phyloP scores from a whole-genome alignment of 2,329 filamentous ascomycete genomes.

The Xenoacremonium recifei region DNA sequence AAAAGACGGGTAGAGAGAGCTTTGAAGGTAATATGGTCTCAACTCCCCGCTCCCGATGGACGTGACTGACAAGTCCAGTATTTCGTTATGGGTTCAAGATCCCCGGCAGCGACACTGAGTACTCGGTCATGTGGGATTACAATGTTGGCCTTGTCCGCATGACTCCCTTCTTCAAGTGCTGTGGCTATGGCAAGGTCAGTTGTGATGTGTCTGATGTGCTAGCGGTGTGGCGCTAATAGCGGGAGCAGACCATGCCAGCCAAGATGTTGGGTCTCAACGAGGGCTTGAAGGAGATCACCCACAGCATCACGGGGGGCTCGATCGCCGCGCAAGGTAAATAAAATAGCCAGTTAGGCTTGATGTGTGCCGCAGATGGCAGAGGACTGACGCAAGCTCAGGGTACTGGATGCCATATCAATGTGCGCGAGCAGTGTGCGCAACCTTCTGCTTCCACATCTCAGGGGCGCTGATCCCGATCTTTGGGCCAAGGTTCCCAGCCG shows the following conservation, averaged over 20 bases:
- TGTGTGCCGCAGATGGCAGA: no score
- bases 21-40: conserved; percentile 69
- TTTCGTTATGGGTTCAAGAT: conserved; percentile 69
- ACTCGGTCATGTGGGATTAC: conserved; percentile 94
- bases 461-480: conserved; percentile 88
- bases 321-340: conserved; percentile 80
- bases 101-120: conserved; percentile 64
- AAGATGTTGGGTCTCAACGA: conserved; percentile 78
- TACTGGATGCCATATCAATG: conserved; percentile 96
- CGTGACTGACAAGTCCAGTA: conserved; percentile 11
- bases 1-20: conserved; percentile 82
- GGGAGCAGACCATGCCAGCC: conserved; percentile 75
- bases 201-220: conserved; percentile 4
- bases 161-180: conserved; percentile 92
- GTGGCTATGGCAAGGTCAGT: conserved; percentile 78
- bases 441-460: conserved; percentile 84
- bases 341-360: no score
- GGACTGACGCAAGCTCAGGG: no score
- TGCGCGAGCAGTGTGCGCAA: conserved; percentile 82
- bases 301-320: conserved; percentile 92
- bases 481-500: conserved; percentile 72
- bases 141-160: conserved; percentile 91
- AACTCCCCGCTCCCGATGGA: conserved; percentile 9
- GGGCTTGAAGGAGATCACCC: conserved; percentile 83
- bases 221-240: conserved; percentile 12